Percentiles rank a stretch among this genome's conserved stretches.
phyloP scores from a whole-genome alignment of 345 rosid species.

The Bruguiera sexangula region DNA sequence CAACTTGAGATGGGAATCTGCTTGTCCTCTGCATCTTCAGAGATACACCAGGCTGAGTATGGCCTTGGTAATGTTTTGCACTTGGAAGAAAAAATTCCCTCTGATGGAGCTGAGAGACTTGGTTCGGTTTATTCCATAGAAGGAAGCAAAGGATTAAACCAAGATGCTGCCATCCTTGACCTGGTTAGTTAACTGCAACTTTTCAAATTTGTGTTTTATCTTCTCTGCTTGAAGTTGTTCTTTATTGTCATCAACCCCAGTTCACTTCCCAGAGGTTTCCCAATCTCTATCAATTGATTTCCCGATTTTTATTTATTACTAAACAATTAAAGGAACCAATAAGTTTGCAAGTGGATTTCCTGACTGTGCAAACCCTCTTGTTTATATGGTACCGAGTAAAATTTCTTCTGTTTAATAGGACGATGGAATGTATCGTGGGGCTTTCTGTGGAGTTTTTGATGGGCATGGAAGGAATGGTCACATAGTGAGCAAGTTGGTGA shows the following conservation, averaged over 20 bases:
- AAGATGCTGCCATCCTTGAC: conserved; percentile 70
- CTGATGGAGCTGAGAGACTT: conserved; percentile 18
- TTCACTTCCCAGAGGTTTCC: not conserved
- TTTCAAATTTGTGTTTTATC: not conserved
- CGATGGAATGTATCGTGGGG: conserved; percentile 58
- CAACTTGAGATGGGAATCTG: conserved; percentile 50
- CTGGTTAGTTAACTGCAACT: conserved; percentile 34
- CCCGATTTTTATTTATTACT: too few species aligned
- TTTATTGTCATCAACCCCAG: not conserved
- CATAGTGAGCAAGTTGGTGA: conserved; percentile 58
- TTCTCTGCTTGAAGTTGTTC: not conserved
- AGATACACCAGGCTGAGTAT: conserved; percentile 32
- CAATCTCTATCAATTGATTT: too few species aligned
- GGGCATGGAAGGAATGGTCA: conserved; percentile 90
- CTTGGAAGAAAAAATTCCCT: conserved; percentile 9
- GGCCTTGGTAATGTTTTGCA: conserved; percentile 23
- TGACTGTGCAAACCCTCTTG: too few species aligned
- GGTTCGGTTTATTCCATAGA: conserved; percentile 57
- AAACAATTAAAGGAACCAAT: too few species aligned
- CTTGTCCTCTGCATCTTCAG: conserved; percentile 44
- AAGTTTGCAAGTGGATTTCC: too few species aligned
- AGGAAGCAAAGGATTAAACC: conserved; percentile 79
- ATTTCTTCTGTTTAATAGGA: conserved; percentile 31
- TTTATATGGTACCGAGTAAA: too few species aligned
- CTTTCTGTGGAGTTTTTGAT: conserved; percentile 71